phyloP scores from a whole-genome alignment of 305 asterid species.

The Striga hermonthica region DNA sequence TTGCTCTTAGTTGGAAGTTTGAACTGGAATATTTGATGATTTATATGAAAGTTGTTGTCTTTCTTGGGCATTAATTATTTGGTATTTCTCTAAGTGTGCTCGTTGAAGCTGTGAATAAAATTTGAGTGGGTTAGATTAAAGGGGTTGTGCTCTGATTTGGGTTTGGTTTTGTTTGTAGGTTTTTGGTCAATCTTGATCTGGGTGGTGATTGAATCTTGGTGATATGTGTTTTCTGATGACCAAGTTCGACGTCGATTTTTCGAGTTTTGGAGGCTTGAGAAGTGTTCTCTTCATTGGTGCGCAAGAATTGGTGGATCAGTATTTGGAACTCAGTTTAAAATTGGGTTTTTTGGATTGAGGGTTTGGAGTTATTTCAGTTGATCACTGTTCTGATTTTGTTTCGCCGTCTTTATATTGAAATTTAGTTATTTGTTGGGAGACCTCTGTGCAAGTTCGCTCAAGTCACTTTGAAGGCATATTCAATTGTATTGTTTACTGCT shows the following conservation, averaged over 20 bases:
- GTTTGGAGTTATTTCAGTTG: conserved; percentile 12
- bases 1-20: conserved; percentile 11
- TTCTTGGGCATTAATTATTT: conserved; percentile 24
- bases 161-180: conserved; percentile 27
- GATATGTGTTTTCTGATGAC: conserved; percentile 5
- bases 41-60: conserved; percentile 23
- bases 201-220: conserved; percentile 24
- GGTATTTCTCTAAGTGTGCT: conserved; percentile 15
- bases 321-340: conserved; percentile 15
- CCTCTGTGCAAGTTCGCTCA: conserved; percentile 23
- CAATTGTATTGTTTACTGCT: too few relatives aligned
- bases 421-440: background rate
- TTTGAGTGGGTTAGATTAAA: background rate
- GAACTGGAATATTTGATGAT: conserved; percentile 12
- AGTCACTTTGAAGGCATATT: background rate
- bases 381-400: conserved; percentile 21
- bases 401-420: conserved; percentile 13
- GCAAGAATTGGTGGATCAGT: conserved; percentile 13
- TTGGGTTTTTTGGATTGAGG: conserved; percentile 1
- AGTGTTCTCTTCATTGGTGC: background rate
- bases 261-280: conserved; percentile 3
- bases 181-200: conserved; percentile 29
- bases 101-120: conserved; percentile 23
- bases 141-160: conserved; percentile 30
- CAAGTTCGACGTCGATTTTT: conserved; percentile 25